These are phyloP conservation scores for Penicillium verrucosum DNA, from an alignment of 2,329 filamentous ascomycete genomes.

Conservation along the genomic window DNA sequence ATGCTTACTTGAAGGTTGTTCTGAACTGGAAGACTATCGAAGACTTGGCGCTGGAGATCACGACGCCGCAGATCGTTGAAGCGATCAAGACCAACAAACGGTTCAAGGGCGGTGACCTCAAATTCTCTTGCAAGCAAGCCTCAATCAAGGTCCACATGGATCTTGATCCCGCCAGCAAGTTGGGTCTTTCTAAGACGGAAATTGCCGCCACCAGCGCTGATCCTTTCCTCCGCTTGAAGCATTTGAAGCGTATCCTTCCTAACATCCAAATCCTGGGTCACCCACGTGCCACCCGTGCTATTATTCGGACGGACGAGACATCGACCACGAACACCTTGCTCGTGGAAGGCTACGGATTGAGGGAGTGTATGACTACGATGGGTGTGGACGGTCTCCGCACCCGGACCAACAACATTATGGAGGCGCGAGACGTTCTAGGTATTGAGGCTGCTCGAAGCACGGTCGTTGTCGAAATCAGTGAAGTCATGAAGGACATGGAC, in stretches of 20 bases:
- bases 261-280: constrained; percentile 87
- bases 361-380: constrained; percentile 86
- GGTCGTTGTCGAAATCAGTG: constrained; percentile 81
- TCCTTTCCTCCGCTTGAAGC: constrained; percentile 65
- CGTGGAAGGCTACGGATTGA: constrained; percentile 91
- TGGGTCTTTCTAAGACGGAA: constrained; percentile 41
- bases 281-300: constrained; percentile 76
- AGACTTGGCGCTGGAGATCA: constrained; percentile 77
- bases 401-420: constrained; percentile 83
- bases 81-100: constrained; percentile 80
- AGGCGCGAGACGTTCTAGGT: constrained; percentile 79
- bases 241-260: constrained; percentile 77
- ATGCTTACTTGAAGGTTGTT: constrained; percentile 73
- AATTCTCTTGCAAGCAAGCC: constrained; percentile 48
- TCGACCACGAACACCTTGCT: constrained; percentile 68
- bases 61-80: constrained; percentile 66
- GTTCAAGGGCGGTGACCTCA: constrained; percentile 64
- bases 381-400: constrained; percentile 77
- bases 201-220: constrained; percentile 43
- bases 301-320: constrained; percentile 76
- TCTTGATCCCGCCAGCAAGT: constrained; percentile 35
- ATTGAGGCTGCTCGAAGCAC: constrained; percentile 91
- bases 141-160: constrained; percentile 72
- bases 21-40: constrained; percentile 77
- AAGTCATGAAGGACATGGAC: constrained; percentile 89